Evolutionary conservation across 306 rosid species (phyloP).

Genomic region (Trifolium dubium): DNA sequence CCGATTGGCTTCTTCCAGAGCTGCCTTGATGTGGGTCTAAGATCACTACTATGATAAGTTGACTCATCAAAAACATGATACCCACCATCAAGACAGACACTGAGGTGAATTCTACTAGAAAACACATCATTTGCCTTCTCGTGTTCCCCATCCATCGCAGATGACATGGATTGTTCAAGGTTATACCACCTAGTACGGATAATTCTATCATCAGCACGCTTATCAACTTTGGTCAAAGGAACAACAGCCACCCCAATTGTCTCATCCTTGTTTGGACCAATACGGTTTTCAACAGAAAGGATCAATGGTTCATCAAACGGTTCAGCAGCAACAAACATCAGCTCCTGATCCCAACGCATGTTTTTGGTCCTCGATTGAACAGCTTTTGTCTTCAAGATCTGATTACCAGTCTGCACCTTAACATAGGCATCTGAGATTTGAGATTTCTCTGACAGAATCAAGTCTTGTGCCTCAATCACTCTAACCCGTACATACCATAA

Average conservation of each 20-base stretch:
- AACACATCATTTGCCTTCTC: constrained; percentile 58
- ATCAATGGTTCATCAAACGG: constrained; percentile 84
- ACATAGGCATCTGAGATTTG: constrained; percentile 67
- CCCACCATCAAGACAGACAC: constrained; percentile 92
- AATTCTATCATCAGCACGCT: constrained; percentile 77
- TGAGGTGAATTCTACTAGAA: constrained; percentile 66
- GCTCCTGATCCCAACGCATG: constrained; percentile 79
- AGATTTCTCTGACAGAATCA: constrained; percentile 63
- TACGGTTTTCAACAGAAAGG: constrained; percentile 73
- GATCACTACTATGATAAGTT: constrained; percentile 86
- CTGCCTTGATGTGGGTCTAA: constrained; percentile 77
- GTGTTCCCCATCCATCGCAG: constrained; percentile 66
- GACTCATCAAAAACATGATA: constrained; percentile 96
- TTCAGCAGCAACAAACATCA: constrained; percentile 86
- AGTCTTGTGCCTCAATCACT: constrained; percentile 88
- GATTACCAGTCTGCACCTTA: constrained; percentile 65
- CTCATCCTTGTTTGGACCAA: constrained; percentile 75
- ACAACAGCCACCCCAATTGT: constrained; percentile 68
- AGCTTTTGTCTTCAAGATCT: constrained; percentile 32
- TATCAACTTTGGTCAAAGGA: constrained; percentile 62
- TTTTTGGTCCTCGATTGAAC: constrained; percentile 12
- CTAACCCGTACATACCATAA: constrained; percentile 83
- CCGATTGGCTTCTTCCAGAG: constrained; percentile 91
- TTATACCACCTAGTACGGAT: constrained; percentile 63
- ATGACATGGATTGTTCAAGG: constrained; percentile 71